Evolutionary conservation across 2,329 filamentous ascomycete genomes (phyloP).

Genomic region (Cladosporium oxysporum): DNA sequence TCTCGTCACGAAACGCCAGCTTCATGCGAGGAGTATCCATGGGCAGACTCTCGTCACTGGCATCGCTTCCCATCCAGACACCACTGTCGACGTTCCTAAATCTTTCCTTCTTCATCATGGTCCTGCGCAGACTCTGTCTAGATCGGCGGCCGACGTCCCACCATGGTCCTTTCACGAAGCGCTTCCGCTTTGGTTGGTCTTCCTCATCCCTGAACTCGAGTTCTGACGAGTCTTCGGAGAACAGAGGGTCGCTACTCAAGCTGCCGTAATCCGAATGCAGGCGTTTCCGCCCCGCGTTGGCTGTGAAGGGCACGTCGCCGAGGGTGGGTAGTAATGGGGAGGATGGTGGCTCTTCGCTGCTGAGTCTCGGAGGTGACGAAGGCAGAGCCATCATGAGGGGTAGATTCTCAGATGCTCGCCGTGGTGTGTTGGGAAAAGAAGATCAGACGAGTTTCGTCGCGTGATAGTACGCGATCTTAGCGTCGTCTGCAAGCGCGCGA

Average conservation of each 20-base stretch:
- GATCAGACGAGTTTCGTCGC: conserved; percentile 4
- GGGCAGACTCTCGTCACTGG: conserved; percentile 39
- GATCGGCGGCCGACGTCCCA: conserved; percentile 49
- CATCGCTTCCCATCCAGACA: conserved; percentile 67
- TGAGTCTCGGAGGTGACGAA: conserved; percentile 35
- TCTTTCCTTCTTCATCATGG: conserved; percentile 37
- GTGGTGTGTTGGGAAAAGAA: conserved; percentile 17
- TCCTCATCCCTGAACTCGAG: conserved; percentile 63
- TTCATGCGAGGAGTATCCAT: conserved; percentile 18
- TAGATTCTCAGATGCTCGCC: conserved; percentile 29
- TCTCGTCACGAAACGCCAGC: conserved; percentile 9
- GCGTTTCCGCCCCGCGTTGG: conserved; percentile 32
- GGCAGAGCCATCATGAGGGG: conserved; percentile 33
- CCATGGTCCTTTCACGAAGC: conserved; percentile 67
- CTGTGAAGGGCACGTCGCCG: conserved; percentile 20
- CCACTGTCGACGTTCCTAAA: conserved; percentile 67
- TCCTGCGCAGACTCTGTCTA: conserved; percentile 43
- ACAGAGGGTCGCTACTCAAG: conserved; percentile 70
- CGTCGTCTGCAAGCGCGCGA: neutral
- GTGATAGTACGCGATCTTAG: neutral
- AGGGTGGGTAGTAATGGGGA: conserved; percentile 26
- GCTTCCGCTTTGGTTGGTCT: conserved; percentile 59
- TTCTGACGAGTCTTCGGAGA: conserved; percentile 66
- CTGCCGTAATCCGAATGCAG: conserved; percentile 34
- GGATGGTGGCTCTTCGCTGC: conserved; percentile 26